phyloP scores from a whole-genome alignment of 1,139 yeast genomes.

The Arxiozyma slooffiae region DNA sequence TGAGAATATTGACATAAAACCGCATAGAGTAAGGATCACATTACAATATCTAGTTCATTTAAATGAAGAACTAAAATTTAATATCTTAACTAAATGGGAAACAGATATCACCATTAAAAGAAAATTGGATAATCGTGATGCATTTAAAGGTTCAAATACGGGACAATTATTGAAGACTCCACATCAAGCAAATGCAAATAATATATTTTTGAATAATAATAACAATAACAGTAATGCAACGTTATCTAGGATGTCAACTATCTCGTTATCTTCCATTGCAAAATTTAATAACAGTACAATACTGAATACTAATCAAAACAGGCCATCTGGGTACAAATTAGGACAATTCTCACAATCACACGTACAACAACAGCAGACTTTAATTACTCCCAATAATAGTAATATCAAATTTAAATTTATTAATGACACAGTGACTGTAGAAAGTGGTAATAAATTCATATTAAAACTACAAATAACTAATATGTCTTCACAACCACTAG shows the following conservation, averaged over 20 bases:
- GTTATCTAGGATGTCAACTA: slow-evolving; percentile 9
- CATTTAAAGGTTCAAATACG: background rate
- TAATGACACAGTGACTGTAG: slow-evolving; percentile 13
- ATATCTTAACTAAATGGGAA: slow-evolving; percentile 27
- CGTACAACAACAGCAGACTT: slow-evolving; percentile 1
- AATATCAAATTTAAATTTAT: slow-evolving; percentile 24
- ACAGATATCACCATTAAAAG: slow-evolving; percentile 26
- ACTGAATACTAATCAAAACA: background rate
- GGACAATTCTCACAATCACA: slow-evolving; percentile 1
- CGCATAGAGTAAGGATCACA: slow-evolving; percentile 23
- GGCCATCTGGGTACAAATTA: background rate
- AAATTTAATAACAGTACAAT: slow-evolving; percentile 10
- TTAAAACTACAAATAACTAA: slow-evolving; percentile 24
- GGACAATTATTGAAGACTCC: background rate
- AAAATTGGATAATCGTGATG: background rate
- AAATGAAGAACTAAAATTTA: slow-evolving; percentile 8
- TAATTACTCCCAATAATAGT: slow-evolving; percentile 17
- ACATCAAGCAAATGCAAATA: background rate
- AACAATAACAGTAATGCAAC: too few relatives aligned
- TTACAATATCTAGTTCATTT: slow-evolving; percentile 17
- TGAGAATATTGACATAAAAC: slow-evolving; percentile 6
- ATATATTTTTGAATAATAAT: background rate
- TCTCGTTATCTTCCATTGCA: slow-evolving; percentile 19
- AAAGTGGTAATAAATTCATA: slow-evolving; percentile 21
- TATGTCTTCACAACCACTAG: slow-evolving; percentile 16